Evolutionary conservation across 129 eudicot genomes (phyloP).

Genomic region (Lactuca saligna): DNA sequence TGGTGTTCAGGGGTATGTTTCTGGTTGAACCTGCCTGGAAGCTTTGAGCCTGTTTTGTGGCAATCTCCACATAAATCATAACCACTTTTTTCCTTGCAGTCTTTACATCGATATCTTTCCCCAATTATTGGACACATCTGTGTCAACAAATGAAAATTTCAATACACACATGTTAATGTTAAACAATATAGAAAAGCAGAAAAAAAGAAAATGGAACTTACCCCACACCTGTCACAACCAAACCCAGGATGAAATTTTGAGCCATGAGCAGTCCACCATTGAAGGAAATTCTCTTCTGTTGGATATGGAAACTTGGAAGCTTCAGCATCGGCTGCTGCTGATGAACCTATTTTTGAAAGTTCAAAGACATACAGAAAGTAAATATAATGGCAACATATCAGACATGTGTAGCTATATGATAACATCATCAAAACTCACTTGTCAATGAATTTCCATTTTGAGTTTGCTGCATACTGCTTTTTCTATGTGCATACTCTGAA

Average conservation of each 20-base stretch:
- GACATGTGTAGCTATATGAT: neutral
- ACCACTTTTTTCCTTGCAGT: slow-evolving; percentile 54
- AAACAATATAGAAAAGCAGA: neutral
- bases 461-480: slow-evolving; percentile 28
- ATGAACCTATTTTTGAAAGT: slow-evolving; percentile 27
- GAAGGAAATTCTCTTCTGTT: slow-evolving; percentile 42
- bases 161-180: neutral
- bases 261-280: slow-evolving; percentile 50
- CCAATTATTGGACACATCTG: slow-evolving; percentile 83
- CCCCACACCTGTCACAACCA: slow-evolving; percentile 89
- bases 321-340: slow-evolving; percentile 34
- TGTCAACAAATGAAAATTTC: slow-evolving; percentile 11
- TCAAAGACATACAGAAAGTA: neutral
- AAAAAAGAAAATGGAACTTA: slow-evolving; percentile 31
- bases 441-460: slow-evolving; percentile 25
- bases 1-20: slow-evolving; percentile 73
- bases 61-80: slow-evolving; percentile 80
- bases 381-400: too few species aligned
- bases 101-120: slow-evolving; percentile 67
- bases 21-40: slow-evolving; percentile 82
- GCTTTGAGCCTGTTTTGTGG: slow-evolving; percentile 48
- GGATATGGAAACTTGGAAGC: slow-evolving; percentile 36
- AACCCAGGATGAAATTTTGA: slow-evolving; percentile 51
- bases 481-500: slow-evolving; percentile 51
- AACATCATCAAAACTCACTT: slow-evolving; percentile 39